Evolutionary conservation across 2,329 filamentous ascomycete genomes (phyloP), one percentile per base, ranked within the genome.

Genomic region (Cucurbitaria berberidis): DNA sequence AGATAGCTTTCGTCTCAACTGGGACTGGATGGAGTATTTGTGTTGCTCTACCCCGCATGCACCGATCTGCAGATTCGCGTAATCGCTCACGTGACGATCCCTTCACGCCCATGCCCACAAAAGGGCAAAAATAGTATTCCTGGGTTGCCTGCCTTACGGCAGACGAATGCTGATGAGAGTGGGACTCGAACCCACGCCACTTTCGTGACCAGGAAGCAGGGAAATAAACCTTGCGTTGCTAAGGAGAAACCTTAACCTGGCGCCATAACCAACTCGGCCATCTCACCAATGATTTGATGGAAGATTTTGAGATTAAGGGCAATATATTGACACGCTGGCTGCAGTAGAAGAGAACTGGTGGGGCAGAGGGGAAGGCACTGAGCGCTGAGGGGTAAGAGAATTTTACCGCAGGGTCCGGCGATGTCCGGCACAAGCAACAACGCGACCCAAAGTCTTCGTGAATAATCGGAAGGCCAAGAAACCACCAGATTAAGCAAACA

Each of bases 121-220:
- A 48, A 49, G 39, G 40, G 45, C 21, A 5, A 46, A 60, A 67
- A 66, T 60, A 51, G 46, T 21, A 51, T 36, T 38, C 59, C 59
- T 57, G 55, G 59, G 36, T 18, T 45, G 52, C 39, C 43, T 41
- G 44, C 32, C 38, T 27, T 36, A 49, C n/a, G 41, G 30, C 43
- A 49, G 51, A 64, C 51, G 58, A 67, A 66, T 68, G 50, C 40
- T 72, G 69, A 73, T 70, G 66, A 70, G 69, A 71, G 68, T 70
- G 70, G 62, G 70, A 73, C 66, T 70, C 63, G 68, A 70, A 70
- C 68, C 59, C 68, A 69, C 68, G 68, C 67, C 62, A 66, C 40
- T 70, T 71, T 67, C 68, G 65, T 68, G 66, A 72, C 67, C 67
- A 72, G 68, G 68, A 71, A 67, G 54, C 55, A 58, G 38, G 15